Conservation (phyloP, 2,329 filamentous ascomycete species). For the Monilinia fructicola region DNA sequence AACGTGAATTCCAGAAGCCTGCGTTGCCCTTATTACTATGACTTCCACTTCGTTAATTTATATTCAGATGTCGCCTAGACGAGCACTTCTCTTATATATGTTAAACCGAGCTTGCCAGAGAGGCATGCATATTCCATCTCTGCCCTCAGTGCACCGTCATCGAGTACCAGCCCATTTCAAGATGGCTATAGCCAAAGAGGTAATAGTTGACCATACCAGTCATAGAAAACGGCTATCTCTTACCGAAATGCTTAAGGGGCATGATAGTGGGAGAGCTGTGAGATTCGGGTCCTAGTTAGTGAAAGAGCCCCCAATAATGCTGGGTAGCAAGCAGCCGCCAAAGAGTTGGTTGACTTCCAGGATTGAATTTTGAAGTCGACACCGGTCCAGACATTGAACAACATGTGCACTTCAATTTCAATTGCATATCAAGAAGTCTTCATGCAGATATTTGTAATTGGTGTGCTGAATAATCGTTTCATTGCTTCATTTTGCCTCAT, state of each 20-base stretch:
- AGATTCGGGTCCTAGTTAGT: background rate
- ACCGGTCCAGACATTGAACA: background rate
- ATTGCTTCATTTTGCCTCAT: conserved; percentile 28
- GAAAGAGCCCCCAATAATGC: background rate
- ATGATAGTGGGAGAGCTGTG: too few relatives aligned
- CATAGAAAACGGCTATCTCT: background rate
- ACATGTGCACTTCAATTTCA: background rate
- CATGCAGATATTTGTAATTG: conserved; percentile 16
- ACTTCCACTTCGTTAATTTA: background rate
- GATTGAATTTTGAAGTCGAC: background rate
- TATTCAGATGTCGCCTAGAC: background rate
- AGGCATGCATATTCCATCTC: background rate
- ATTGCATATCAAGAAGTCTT: background rate
- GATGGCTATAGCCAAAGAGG: background rate
- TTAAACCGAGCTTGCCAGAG: too few relatives aligned
- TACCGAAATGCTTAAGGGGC: background rate
- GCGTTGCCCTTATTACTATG: background rate
- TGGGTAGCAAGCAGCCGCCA: too few relatives aligned
- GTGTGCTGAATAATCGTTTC: conserved; percentile 25
- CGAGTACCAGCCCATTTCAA: background rate
- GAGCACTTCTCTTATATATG: too few relatives aligned
- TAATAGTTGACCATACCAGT: background rate
- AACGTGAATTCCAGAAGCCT: too few relatives aligned
- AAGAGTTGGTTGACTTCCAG: background rate
- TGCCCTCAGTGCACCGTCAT: background rate